These are phyloP conservation scores for Clarireedia paspali DNA, from an alignment of 2,329 filamentous ascomycete genomes.

Conservation along the genomic window DNA sequence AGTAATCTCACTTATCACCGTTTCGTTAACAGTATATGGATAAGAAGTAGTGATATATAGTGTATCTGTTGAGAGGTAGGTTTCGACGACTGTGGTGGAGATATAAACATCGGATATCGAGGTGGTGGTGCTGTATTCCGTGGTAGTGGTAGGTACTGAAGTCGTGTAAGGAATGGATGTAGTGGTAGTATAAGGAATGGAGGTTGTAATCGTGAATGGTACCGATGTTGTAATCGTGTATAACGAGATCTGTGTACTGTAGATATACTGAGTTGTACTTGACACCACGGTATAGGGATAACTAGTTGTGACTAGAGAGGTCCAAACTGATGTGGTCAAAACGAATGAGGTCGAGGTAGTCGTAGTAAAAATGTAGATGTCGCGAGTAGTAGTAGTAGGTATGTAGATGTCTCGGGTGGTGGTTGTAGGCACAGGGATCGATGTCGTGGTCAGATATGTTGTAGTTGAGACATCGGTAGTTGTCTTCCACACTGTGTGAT, in stretches of 20 bases:
- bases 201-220: neutral
- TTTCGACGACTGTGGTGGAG: neutral
- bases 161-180: neutral
- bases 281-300: slow-evolving; percentile 4
- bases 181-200: neutral
- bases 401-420: neutral
- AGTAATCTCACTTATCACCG: neutral
- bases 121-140: too few species aligned
- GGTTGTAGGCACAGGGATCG: neutral
- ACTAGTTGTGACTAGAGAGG: neutral
- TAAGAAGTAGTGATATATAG: slow-evolving; percentile 7
- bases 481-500: slow-evolving; percentile 2
- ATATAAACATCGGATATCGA: slow-evolving; percentile 2
- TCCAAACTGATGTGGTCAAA: neutral
- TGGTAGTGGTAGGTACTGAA: slow-evolving; percentile 2
- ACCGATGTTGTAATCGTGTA: neutral
- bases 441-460: slow-evolving; percentile 4
- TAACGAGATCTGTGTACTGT: neutral
- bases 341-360: neutral
- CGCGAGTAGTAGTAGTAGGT: neutral
- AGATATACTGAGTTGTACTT: neutral
- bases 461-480: neutral
- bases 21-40: slow-evolving; percentile 5
- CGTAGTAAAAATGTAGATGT: neutral
- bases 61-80: neutral